phyloP scores from a whole-genome alignment of 2,329 filamentous ascomycete genomes.

The Trichocomaceae sp. region DNA sequence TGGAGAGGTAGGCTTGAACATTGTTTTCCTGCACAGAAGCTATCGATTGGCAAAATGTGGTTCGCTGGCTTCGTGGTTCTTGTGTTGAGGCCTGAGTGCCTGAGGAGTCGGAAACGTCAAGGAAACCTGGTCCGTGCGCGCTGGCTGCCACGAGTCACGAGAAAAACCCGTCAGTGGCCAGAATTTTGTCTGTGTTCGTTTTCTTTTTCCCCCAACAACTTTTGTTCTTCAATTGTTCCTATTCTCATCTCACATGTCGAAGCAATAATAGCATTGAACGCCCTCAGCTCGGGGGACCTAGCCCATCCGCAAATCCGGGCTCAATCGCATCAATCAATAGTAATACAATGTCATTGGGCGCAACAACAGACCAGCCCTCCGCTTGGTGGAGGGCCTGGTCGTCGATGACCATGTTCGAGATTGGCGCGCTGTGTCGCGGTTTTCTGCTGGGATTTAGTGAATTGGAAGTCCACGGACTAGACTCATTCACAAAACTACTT shows the following conservation, averaged over 20 bases:
- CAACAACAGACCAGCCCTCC: constrained; percentile 39
- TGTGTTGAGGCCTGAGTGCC: no score
- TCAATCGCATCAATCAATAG: neutral
- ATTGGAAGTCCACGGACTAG: constrained; percentile 69
- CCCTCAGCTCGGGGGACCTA: neutral
- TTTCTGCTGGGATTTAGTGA: constrained; percentile 71
- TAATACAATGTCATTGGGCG: constrained; percentile 38
- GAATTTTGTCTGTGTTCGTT: neutral
- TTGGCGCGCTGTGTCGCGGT: constrained; percentile 61
- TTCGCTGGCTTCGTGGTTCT: neutral
- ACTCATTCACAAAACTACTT: constrained; percentile 66
- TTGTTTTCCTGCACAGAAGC: constrained; percentile 36
- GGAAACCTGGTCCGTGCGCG: constrained; percentile 13
- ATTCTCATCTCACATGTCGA: neutral
- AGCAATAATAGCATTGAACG: neutral
- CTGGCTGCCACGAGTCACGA: constrained; percentile 7
- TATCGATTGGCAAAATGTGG: neutral
- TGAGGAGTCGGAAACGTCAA: neutral
- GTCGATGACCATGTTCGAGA: constrained; percentile 65
- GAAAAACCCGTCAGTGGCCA: constrained; percentile 8
- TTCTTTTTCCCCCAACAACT: neutral
- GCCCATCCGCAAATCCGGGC: neutral
- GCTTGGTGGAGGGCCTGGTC: constrained; percentile 63
- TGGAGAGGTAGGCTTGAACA: constrained; percentile 77
- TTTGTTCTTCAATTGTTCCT: neutral